phyloP scores from a whole-genome alignment of 2,329 filamentous ascomycete species.

The Exophiala oligosperma region DNA sequence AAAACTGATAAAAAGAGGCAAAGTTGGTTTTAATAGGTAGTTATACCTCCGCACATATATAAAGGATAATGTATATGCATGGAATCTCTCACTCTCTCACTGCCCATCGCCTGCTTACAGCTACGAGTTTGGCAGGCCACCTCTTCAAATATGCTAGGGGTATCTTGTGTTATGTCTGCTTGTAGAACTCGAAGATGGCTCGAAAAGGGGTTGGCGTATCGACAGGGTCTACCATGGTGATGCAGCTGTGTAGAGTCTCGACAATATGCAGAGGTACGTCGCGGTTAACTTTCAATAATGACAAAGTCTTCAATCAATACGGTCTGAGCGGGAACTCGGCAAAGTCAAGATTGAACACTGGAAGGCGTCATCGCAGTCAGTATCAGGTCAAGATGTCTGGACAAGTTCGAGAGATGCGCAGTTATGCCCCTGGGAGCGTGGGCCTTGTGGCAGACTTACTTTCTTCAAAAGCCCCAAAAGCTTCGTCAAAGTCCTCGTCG shows the following conservation, averaged over 20 bases:
- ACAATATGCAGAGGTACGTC: too few species aligned
- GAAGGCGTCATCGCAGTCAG: not conserved
- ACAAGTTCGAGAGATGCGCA: not conserved
- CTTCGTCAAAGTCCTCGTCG: slow-evolving; percentile 16
- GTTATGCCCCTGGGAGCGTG: not conserved
- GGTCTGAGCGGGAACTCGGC: slow-evolving; percentile 11
- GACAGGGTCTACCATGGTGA: too few species aligned
- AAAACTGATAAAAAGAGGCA: too few species aligned
- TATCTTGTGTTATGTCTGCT: too few species aligned
- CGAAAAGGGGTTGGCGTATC: too few species aligned
- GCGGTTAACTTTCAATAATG: too few species aligned
- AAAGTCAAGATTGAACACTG: slow-evolving; percentile 16
- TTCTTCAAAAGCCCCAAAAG: slow-evolving; percentile 16
- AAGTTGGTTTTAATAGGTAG: not conserved
- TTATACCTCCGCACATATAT: not conserved
- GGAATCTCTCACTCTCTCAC: not conserved
- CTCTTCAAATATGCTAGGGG: too few species aligned
- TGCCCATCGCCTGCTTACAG: too few species aligned
- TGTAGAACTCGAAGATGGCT: too few species aligned
- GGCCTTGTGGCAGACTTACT: slow-evolving; percentile 1
- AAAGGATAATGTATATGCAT: not conserved
- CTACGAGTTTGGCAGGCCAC: too few species aligned
- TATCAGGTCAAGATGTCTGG: not conserved
- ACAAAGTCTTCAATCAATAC: not conserved
- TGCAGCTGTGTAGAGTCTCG: too few species aligned